These are phyloP conservation scores for Wakefieldia striispora DNA, from an alignment of 768 basidiomycete species.

Conservation along the genomic window DNA sequence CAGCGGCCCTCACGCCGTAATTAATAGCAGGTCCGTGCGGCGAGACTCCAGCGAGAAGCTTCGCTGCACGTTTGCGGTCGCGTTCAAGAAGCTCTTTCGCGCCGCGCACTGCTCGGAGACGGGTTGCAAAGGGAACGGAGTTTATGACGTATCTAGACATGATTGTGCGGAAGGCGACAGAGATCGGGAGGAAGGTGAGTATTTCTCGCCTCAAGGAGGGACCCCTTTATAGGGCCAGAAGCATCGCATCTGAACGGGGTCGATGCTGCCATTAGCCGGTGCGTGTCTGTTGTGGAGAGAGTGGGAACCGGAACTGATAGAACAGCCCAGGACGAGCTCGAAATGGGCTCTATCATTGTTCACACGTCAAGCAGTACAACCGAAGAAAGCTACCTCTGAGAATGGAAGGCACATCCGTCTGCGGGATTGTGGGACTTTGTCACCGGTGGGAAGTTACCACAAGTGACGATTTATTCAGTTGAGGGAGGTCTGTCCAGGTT, in stretches of 20 bases:
- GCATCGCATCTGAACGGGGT: background rate
- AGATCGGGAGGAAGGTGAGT: background rate
- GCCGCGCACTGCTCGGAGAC: constrained; percentile 37
- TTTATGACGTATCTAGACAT: constrained; percentile 40
- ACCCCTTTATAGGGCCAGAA: constrained; percentile 18
- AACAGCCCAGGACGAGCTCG: background rate
- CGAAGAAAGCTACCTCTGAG: background rate
- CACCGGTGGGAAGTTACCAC: background rate
- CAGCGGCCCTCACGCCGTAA: constrained; percentile 18
- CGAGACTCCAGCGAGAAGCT: constrained; percentile 51
- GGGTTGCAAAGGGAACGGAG: constrained; percentile 46
- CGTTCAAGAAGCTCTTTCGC: constrained; percentile 49
- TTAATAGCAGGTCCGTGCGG: constrained; percentile 49
- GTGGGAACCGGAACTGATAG: background rate
- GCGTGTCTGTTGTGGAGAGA: background rate
- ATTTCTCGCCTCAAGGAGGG: background rate
- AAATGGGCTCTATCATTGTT: background rate
- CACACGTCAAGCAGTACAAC: background rate
- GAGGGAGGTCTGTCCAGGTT: background rate
- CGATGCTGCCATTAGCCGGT: background rate
- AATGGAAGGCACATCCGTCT: background rate
- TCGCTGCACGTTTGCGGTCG: constrained; percentile 54
- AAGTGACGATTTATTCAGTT: background rate
- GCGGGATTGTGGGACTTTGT: background rate
- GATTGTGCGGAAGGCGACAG: background rate